Evolutionary conservation across 2,329 filamentous ascomycete genomes (phyloP).

Genomic region (Beauveria varroae): DNA sequence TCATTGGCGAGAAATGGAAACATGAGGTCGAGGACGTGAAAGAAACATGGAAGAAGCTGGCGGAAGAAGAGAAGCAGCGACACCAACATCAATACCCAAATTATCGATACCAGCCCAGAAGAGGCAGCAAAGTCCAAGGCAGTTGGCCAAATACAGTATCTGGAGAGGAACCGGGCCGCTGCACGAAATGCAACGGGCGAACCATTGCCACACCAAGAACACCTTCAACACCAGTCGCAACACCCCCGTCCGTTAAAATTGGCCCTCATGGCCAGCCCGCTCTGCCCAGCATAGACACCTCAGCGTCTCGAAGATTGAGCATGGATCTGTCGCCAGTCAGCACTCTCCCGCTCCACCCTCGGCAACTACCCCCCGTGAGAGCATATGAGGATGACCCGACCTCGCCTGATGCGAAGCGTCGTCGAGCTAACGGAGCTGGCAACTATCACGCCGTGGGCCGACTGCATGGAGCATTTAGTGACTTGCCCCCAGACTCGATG

Average conservation of each 20-base stretch:
- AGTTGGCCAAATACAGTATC: slow-evolving; percentile 25
- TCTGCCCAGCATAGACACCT: slow-evolving; percentile 18
- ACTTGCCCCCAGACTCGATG: slow-evolving; percentile 12
- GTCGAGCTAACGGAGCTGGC: slow-evolving; percentile 45
- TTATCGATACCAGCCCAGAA: slow-evolving; percentile 87
- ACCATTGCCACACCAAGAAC: slow-evolving; percentile 56
- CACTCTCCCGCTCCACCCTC: slow-evolving; percentile 17
- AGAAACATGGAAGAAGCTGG: slow-evolving; percentile 78
- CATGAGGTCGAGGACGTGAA: slow-evolving; percentile 67
- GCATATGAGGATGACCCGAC: slow-evolving; percentile 31
- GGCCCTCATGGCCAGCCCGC: slow-evolving; percentile 17
- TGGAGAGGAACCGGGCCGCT: slow-evolving; percentile 48
- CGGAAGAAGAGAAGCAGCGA: slow-evolving; percentile 85
- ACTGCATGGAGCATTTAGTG: slow-evolving; percentile 12
- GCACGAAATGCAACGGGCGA: slow-evolving; percentile 64
- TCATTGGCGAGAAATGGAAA: slow-evolving; percentile 90
- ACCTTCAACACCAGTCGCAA: slow-evolving; percentile 41
- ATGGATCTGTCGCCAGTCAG: slow-evolving; percentile 20
- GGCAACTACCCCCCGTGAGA: slow-evolving; percentile 17
- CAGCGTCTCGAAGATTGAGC: slow-evolving; percentile 21
- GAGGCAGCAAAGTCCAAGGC: slow-evolving; percentile 36
- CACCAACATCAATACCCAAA: slow-evolving; percentile 87
- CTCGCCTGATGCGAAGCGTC: slow-evolving; percentile 52
- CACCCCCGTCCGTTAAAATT: slow-evolving; percentile 24
- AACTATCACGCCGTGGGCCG: slow-evolving; percentile 23